Base-by-base conservation (phyloP, 805 yeast genomes). In the Grigorovia jiainica region DNA sequence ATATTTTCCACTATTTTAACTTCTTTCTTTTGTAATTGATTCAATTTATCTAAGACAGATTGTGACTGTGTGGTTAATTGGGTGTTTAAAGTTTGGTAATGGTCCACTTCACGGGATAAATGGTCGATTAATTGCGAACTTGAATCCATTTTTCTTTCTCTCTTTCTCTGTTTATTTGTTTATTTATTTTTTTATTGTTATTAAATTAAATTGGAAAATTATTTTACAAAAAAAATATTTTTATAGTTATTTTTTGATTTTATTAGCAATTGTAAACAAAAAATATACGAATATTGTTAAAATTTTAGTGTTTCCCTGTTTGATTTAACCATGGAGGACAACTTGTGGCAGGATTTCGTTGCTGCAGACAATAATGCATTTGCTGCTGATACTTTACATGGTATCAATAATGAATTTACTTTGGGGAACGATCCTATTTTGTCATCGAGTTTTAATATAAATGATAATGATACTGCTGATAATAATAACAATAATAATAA, bases 21-120 rank as follows among this genome's bases (percentile, higher is more conserved):
- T 67, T 66, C 55, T 51, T 50, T 50, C 57, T 68, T 54, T 58
- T 65, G 53, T 41, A 61, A 69, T 38, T 68, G 57, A 47, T 77
- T 79, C 9, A 65, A 55, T 48, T 73, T 75, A 49, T 76, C 67
- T 38, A 75, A 64, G 43, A 79, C 79, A 39, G 76, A 76, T 32
- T 67, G 68, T 5, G 64, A 60, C 44, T 67, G 70, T 2, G 49
- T 61, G 41, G 63, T 72, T 31, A 61, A 47, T 36, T 62, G 60
- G n/a, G 65, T 34, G 36, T 64, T 61, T 11, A 67, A 61, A 9
- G 47, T 52, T 5, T 67, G 79, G 43, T 81, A 65, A 8, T 71
- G 63, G 55, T 80, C 87, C 31, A 79, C 75, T 39, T 70, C 63
- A 6, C 52, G 51, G 40, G 73, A 75, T 13, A 73, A 51, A 4